Evolutionary conservation across 2,329 filamentous ascomycete species (phyloP), one percentile per base, ranked within the genome.

Genomic region (Botrytis fabae): DNA sequence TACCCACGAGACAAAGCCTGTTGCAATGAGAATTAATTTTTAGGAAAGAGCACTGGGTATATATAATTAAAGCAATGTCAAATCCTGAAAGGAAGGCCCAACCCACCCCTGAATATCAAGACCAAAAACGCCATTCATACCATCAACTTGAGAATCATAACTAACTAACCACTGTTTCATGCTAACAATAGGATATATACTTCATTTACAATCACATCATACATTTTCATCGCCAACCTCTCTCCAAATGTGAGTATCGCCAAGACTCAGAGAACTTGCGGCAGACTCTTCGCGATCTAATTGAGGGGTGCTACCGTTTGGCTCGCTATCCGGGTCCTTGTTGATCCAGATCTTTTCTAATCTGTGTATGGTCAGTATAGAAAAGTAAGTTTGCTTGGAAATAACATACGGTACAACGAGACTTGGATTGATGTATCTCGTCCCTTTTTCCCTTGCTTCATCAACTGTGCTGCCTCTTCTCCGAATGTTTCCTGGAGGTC

Each of bases 361-460:
- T 35, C 89, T 91, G 73, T 22, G 51, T 25, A 54, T 74, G 71
- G 28, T 78, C 70, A 77, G 75, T 44, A 59, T 54, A n/a, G 42
- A 46, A 28, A 10, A 40, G 32, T 44, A 38, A 20, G 42, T 64
- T 54, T 40, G 20, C 7, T 16, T 9, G 28, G 38, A 35, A 35
- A 51, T 25, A 8, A 87, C 89, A 85, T 85, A 92, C 85, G 91
- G 90, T 46, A 85, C 83, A 6, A 91, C 84, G 18, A 97, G 83
- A 80, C 89, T 95, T 2, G 93, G 93, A 77, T 95, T 96, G 66
- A 94, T 85, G 81, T 94, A 97, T 65, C 84, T 85, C 81, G 90
- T 80, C 0, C 91, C 92, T 78, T 88, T 89, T 79, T 95, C 92
- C 74, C 88, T 86, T 73, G 89, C 86, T 81, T 95, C 92, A 76